These are phyloP conservation scores for Fragaria nilgerrensis DNA, from an alignment of 306 rosid species.

Conservation along the genomic window DNA sequence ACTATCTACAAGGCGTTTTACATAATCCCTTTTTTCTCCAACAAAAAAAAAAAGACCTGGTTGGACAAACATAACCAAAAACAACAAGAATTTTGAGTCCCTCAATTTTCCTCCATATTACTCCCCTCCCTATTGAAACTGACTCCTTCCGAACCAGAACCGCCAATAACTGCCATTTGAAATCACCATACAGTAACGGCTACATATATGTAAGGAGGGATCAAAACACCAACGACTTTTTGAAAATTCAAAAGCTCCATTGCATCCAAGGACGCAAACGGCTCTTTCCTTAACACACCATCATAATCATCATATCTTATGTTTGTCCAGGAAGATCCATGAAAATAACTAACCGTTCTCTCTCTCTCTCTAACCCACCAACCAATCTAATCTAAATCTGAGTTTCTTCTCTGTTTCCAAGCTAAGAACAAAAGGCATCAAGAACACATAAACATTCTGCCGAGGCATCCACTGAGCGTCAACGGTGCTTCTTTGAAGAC, in stretches of 20 bases:
- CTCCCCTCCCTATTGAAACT: constrained; percentile 29
- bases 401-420: constrained; percentile 58
- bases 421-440: constrained; percentile 17
- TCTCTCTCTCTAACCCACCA: constrained; percentile 33
- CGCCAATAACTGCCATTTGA: constrained; percentile 74
- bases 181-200: constrained; percentile 55
- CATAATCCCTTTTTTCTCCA: constrained; percentile 2
- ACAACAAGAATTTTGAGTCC: neutral
- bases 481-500: constrained; percentile 70
- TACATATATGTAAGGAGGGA: constrained; percentile 58
- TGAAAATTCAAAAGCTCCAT: constrained; percentile 46
- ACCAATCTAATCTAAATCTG: constrained; percentile 47
- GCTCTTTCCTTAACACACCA: constrained; percentile 35
- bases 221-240: constrained; percentile 57
- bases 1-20: constrained; percentile 26
- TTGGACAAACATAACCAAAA: constrained; percentile 17
- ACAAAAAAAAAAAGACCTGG: neutral
- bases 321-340: constrained; percentile 42
- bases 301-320: constrained; percentile 3
- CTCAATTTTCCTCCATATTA: constrained; percentile 46
- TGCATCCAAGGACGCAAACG: constrained; percentile 44
- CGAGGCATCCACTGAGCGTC: constrained; percentile 17
- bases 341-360: constrained; percentile 45
- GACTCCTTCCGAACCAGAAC: constrained; percentile 26
- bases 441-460: neutral